These are phyloP conservation scores for Sclerotinia sclerotiorum DNA, from an alignment of 2,329 filamentous ascomycete genomes.

Conservation along the genomic window DNA sequence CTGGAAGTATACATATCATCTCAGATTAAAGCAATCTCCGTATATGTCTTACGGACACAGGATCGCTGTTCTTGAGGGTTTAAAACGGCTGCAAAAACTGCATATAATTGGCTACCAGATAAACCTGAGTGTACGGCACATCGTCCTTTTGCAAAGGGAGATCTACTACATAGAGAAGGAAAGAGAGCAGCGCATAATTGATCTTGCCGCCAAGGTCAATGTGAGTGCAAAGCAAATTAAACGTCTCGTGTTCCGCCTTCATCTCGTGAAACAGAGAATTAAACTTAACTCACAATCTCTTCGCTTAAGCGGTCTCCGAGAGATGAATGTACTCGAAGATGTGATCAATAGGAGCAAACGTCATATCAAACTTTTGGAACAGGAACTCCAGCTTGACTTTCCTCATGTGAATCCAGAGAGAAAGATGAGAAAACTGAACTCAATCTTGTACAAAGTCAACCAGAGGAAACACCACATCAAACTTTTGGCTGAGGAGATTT, in stretches of 20 bases:
- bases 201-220: background rate
- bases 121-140: background rate
- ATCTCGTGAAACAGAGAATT: background rate
- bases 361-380: background rate
- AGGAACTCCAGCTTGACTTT: background rate
- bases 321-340: background rate
- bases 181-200: background rate
- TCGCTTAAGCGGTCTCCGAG: background rate
- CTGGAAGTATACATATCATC: conserved; percentile 18
- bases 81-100: conserved; percentile 10
- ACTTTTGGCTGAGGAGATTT: conserved; percentile 4
- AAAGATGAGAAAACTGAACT: background rate
- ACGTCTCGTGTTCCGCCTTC: background rate
- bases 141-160: background rate
- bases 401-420: background rate
- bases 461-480: conserved; percentile 8
- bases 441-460: background rate
- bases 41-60: conserved; percentile 5
- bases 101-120: conserved; percentile 1
- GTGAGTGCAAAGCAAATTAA: background rate
- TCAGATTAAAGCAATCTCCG: conserved; percentile 6
- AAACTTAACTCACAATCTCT: background rate
- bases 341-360: background rate
- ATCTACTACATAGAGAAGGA: background rate
- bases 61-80: conserved; percentile 4